Evolutionary conservation across 1,284 basidiomycete genomes (phyloP).

Genomic region (Pseudozyma thailandica): DNA sequence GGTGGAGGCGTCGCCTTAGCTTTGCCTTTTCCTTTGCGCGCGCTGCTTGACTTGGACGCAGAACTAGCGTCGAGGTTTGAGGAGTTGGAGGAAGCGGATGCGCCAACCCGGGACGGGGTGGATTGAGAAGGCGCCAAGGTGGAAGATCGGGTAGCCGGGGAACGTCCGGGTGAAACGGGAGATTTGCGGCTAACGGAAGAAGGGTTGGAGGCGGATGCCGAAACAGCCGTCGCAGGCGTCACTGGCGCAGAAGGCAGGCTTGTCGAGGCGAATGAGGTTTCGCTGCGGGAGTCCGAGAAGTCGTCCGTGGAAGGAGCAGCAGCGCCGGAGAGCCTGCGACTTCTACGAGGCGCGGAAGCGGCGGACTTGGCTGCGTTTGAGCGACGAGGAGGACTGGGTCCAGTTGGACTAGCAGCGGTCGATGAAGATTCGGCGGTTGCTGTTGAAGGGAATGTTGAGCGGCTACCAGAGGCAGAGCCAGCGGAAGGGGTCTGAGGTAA

Average conservation of each 20-base stretch:
- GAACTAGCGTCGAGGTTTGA: constrained; percentile 8
- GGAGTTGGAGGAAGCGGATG: constrained; percentile 16
- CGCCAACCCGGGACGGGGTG: constrained; percentile 37
- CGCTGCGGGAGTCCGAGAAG: constrained; percentile 25
- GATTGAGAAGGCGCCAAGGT: constrained; percentile 37
- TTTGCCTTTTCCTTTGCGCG: constrained; percentile 25
- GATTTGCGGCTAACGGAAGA: constrained; percentile 31
- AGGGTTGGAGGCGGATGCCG: constrained; percentile 25
- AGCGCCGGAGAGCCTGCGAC: constrained; percentile 23
- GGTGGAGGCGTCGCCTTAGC: constrained; percentile 5
- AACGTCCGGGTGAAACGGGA: constrained; percentile 20
- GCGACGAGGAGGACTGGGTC: constrained; percentile 4
- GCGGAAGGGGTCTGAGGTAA: constrained; percentile 10
- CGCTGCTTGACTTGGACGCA: constrained; percentile 3
- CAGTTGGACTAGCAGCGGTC: not conserved
- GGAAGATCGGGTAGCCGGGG: constrained; percentile 26
- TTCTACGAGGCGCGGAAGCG: constrained; percentile 14
- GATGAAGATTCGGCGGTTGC: not conserved
- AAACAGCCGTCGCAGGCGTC: constrained; percentile 31
- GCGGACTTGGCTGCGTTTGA: constrained; percentile 2
- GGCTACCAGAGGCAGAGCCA: not conserved
- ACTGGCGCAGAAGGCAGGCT: constrained; percentile 27
- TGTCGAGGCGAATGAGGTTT: constrained; percentile 23
- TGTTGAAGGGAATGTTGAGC: not conserved
- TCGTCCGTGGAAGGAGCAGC: constrained; percentile 27